Evolutionary conservation across 1,284 basidiomycete species (phyloP).

Genomic region (Ceratobasidium sp.): DNA sequence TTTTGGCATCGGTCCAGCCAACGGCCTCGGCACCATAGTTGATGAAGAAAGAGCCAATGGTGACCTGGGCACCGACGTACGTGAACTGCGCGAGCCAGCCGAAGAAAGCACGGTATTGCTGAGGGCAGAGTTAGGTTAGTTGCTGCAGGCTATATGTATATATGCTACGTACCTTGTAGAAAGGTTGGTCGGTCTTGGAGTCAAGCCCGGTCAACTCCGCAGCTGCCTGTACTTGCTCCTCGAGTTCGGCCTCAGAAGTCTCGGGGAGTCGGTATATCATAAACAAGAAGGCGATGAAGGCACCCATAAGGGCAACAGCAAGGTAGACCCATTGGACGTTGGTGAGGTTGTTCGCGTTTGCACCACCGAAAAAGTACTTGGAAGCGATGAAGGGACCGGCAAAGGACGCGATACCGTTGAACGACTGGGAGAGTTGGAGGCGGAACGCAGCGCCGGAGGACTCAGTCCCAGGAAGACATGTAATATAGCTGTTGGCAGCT

Average conservation of each 20-base stretch:
- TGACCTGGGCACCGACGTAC: slow-evolving; percentile 61
- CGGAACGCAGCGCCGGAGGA: slow-evolving; percentile 79
- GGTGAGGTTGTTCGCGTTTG: slow-evolving; percentile 55
- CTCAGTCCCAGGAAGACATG: slow-evolving; percentile 63
- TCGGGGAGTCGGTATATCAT: slow-evolving; percentile 60
- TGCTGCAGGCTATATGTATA: not conserved
- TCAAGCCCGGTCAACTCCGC: slow-evolving; percentile 49
- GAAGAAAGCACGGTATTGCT: slow-evolving; percentile 47
- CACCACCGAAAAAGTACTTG: slow-evolving; percentile 60
- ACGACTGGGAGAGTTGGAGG: slow-evolving; percentile 84
- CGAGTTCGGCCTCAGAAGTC: slow-evolving; percentile 58
- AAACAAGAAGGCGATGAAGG: slow-evolving; percentile 58
- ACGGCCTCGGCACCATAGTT: slow-evolving; percentile 58
- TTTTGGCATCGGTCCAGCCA: slow-evolving; percentile 52
- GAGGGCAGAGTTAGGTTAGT: not conserved
- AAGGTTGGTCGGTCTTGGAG: slow-evolving; percentile 53
- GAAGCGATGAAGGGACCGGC: slow-evolving; percentile 83
- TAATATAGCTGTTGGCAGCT: slow-evolving; percentile 83
- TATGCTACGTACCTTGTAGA: slow-evolving; percentile 56
- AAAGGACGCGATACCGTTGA: slow-evolving; percentile 83
- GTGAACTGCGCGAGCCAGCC: slow-evolving; percentile 58
- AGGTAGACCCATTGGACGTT: slow-evolving; percentile 63
- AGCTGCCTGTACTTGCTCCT: slow-evolving; percentile 53
- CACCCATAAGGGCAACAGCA: slow-evolving; percentile 55
- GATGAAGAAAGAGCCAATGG: slow-evolving; percentile 61